Conservation (phyloP, 2,329 filamentous ascomycete genomes). For the Colletotrichum sp. region DNA sequence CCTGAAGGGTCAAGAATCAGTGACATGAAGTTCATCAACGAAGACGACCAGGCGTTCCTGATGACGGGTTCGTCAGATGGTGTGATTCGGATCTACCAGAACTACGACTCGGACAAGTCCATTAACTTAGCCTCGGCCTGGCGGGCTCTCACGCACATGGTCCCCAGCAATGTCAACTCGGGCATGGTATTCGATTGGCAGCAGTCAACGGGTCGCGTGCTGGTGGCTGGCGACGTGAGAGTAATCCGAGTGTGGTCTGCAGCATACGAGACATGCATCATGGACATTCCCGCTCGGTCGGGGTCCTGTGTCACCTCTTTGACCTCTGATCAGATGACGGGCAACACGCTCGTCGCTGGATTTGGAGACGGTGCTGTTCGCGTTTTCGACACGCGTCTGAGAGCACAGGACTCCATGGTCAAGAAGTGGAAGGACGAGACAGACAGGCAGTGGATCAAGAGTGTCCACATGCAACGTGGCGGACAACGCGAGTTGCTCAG, state of each 20-base stretch:
- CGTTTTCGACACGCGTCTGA: constrained; percentile 88
- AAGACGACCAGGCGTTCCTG: constrained; percentile 93
- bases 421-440: constrained; percentile 94
- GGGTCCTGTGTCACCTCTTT: constrained; percentile 95
- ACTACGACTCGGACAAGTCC: constrained; percentile 79
- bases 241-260: constrained; percentile 97
- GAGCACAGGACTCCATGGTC: constrained; percentile 89
- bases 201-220: constrained; percentile 90
- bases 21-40: constrained; percentile 96
- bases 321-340: constrained; percentile 97
- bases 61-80: constrained; percentile 97
- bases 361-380: constrained; percentile 95
- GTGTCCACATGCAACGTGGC: constrained; percentile 95
- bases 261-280: constrained; percentile 87
- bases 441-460: constrained; percentile 89
- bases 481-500: constrained; percentile 90
- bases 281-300: constrained; percentile 92
- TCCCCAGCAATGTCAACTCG: constrained; percentile 91
- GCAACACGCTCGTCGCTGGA: constrained; percentile 93
- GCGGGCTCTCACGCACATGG: constrained; percentile 90
- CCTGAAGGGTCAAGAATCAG: constrained; percentile 90
- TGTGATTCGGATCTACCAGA: constrained; percentile 89
- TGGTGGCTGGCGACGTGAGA: constrained; percentile 96
- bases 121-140: constrained; percentile 90
- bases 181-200: constrained; percentile 99